Evolutionary conservation across 2,329 filamentous ascomycete genomes (phyloP), one percentile per base, ranked within the genome.

Genomic region (Beauveria caledonica): DNA sequence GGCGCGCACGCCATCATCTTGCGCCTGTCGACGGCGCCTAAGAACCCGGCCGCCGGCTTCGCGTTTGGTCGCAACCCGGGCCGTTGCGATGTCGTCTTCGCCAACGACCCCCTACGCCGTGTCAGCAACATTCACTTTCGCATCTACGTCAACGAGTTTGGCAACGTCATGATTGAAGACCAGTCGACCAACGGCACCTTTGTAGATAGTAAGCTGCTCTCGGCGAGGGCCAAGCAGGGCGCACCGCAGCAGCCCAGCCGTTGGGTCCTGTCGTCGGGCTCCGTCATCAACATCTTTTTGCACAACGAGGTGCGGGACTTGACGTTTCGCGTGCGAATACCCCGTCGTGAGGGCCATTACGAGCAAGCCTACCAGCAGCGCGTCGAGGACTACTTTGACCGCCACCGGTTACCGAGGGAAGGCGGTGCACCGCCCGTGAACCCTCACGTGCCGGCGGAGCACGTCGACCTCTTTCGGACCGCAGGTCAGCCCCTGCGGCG

Each of bases 51-150:
- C 3, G 76, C 84, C 56, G 94, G 94, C 42, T 97, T 95, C 73
- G 82, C 85, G 48, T 97, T 99, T 73, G 94, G 94, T 33, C 86
- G 94, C 60, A 93, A 94, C 68, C 66, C 74, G 0, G 67, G 72
- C 50, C 80, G 83, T 39, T 94, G 90, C 72, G 94, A 99, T 61
- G 75, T 92, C 51, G 82, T 82, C 66, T 84, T 90, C 52, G 72
- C 77, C 40, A 80, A 86, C 64, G 88, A 93, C 65, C 82, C 83
- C 0, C 77, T 83, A 57, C 88, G 84, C 70, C 83, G 89, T 48
- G 82, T 99, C 62, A 97, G 93, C 77, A 97, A 97, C 70, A 81
- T 89, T n/a, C 94, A 99, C 71, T 99, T 97, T 71, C 87, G 91
- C 58, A 96, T 99, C 63, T 96, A 88, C 69, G 80, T 96, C 67